phyloP scores from a whole-genome alignment of 148 eudicot genomes.

The Camellia lanceoleosa region DNA sequence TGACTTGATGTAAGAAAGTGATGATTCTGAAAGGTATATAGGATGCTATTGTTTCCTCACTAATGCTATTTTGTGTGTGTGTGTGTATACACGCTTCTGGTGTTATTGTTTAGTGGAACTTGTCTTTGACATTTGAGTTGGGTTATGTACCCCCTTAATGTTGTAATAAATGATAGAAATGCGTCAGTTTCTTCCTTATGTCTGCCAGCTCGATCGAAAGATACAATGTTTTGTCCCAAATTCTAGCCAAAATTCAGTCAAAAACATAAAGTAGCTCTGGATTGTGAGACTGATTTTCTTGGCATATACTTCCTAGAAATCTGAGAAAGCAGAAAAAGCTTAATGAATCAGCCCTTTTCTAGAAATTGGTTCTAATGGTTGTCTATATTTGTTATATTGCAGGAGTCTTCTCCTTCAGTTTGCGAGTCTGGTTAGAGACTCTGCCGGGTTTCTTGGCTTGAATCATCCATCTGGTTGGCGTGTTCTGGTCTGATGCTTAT shows the following conservation, averaged over 20 bases:
- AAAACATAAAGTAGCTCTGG: neutral
- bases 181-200: no score
- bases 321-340: neutral
- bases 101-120: no score
- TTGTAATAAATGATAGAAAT: no score
- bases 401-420: constrained; percentile 7
- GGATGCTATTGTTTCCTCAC: no score
- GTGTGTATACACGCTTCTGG: no score
- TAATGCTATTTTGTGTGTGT: no score
- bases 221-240: neutral
- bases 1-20: no score
- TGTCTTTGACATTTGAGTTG: no score
- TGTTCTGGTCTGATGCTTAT: no score
- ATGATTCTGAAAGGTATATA: no score
- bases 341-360: neutral
- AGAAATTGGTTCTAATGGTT: neutral
- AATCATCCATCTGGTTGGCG: neutral
- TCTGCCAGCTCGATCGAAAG: no score
- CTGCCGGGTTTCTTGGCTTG: neutral
- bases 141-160: no score
- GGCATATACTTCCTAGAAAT: neutral
- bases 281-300: neutral
- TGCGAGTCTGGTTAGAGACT: constrained; percentile 5
- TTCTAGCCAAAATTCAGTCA: neutral
- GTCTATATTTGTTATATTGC: constrained; percentile 12